Evolutionary conservation across 1,284 basidiomycete species (phyloP).

Genomic region (Rhizopogon hawkerae): DNA sequence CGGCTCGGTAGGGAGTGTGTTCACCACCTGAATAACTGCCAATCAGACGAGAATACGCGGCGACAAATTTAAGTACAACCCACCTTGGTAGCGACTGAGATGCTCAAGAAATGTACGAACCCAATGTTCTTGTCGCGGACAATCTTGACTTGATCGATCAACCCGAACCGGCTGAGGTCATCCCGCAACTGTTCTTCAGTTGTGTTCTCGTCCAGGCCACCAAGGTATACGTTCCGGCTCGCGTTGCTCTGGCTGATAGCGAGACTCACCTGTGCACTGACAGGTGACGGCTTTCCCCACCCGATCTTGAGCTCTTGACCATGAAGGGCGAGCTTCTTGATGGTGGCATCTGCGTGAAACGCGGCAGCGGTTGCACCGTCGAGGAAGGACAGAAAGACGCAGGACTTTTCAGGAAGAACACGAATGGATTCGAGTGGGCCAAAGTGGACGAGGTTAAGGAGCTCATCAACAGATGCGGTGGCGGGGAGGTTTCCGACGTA

Average conservation of each 20-base stretch:
- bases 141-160: constrained; percentile 97
- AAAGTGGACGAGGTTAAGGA: constrained; percentile 96
- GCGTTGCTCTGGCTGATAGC: constrained; percentile 88
- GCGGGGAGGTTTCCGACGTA: constrained; percentile 95
- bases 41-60: constrained; percentile 1
- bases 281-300: constrained; percentile 89
- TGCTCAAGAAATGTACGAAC: constrained; percentile 93
- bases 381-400: constrained; percentile 96
- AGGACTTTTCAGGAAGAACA: constrained; percentile 95
- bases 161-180: constrained; percentile 81
- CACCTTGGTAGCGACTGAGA: constrained; percentile 87
- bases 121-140: constrained; percentile 96
- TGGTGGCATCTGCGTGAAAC: constrained; percentile 90
- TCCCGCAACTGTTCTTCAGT: constrained; percentile 87
- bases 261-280: constrained; percentile 74
- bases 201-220: constrained; percentile 78
- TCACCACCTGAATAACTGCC: constrained; percentile 58
- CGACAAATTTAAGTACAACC: constrained; percentile 8
- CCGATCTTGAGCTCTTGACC: constrained; percentile 93
- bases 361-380: constrained; percentile 85
- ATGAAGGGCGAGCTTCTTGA: constrained; percentile 86
- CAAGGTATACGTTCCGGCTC: constrained; percentile 89
- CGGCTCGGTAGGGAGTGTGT: constrained; percentile 79
- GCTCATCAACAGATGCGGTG: constrained; percentile 95
- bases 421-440: constrained; percentile 94